phyloP scores from a whole-genome alignment of 129 eudicot genomes.

The Tagetes erecta region DNA sequence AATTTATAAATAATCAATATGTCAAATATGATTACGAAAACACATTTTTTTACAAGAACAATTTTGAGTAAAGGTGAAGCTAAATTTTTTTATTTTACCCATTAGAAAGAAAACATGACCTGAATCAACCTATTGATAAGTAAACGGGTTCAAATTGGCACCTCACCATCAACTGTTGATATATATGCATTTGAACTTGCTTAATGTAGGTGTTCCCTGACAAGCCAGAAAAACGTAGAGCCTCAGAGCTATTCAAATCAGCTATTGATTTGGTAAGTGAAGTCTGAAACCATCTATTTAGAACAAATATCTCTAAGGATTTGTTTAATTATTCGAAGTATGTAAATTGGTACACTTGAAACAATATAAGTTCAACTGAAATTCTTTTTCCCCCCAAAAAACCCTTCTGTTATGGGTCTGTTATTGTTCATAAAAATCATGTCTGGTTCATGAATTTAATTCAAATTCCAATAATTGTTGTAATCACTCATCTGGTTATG shows the following conservation, averaged over 20 bases:
- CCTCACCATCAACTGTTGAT: neutral
- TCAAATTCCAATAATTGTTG: neutral
- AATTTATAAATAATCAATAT: neutral
- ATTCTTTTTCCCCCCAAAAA: constrained; percentile 4
- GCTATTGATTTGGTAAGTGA: constrained; percentile 79
- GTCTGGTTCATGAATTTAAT: neutral
- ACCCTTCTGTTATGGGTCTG: neutral
- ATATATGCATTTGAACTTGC: constrained; percentile 11
- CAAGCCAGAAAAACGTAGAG: constrained; percentile 96
- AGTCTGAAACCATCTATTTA: neutral
- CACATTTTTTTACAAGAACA: neutral
- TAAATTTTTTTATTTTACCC: neutral
- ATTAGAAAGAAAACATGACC: neutral
- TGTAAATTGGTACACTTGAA: constrained; percentile 5
- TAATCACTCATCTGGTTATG: neutral
- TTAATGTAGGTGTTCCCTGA: constrained; percentile 86
- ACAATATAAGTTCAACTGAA: neutral
- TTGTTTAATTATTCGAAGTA: neutral
- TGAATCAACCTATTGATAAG: neutral
- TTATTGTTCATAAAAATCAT: neutral
- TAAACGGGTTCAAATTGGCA: neutral
- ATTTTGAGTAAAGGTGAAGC: neutral
- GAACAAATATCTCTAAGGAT: neutral
- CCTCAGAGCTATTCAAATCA: constrained; percentile 75
- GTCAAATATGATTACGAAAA: neutral